Evolutionary conservation across 148 eudicot genomes (phyloP).

Genomic region (Fallopia convolvulus): DNA sequence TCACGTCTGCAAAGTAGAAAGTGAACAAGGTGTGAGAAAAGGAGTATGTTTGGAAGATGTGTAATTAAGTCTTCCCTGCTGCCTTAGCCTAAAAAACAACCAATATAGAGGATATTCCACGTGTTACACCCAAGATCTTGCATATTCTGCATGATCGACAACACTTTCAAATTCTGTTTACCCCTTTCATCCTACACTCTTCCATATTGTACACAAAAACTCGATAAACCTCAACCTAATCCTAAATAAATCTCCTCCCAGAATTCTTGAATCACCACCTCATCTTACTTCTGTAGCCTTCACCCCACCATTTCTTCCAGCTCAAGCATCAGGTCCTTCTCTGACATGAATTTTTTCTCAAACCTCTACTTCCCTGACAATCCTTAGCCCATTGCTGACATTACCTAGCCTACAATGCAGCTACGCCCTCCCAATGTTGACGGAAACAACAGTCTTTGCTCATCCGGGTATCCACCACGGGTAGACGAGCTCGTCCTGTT

Average conservation of each 20-base stretch:
- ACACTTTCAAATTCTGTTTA: not conserved
- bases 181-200: not conserved
- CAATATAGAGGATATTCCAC: not conserved
- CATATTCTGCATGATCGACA: not conserved
- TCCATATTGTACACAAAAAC: not conserved
- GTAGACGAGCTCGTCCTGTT: not conserved
- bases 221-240: not conserved
- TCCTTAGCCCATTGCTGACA: not conserved
- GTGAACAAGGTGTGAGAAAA: not conserved
- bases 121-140: not conserved
- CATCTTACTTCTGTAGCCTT: not conserved
- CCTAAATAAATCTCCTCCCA: not conserved
- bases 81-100: not conserved
- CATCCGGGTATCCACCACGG: not conserved
- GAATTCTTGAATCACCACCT: not conserved
- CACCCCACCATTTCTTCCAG: not conserved
- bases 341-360: not conserved
- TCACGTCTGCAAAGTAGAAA: constrained; percentile 59
- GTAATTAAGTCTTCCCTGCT: not conserved
- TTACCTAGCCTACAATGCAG: not conserved
- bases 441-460: not conserved
- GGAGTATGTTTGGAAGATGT: not conserved
- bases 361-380: not conserved
- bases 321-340: not conserved
- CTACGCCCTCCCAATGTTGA: not conserved